Percentiles rank a stretch among this genome's conserved stretches.
phyloP scores from a whole-genome alignment of 2,329 filamentous ascomycete species.

The Calonectria honghensis region DNA sequence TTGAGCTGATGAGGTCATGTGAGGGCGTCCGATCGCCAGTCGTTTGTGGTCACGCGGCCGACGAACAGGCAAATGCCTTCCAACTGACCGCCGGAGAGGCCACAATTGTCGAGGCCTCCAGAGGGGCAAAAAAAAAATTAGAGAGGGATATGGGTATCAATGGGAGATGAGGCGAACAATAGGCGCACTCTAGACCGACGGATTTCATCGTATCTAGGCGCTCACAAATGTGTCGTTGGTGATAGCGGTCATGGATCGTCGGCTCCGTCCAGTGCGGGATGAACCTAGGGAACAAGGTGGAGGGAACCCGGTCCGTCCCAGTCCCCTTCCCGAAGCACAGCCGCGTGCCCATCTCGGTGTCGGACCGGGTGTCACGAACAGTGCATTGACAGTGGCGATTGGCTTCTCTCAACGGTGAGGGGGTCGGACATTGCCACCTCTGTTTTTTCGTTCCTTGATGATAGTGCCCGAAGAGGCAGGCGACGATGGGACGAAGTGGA shows the following conservation, averaged over 20 bases:
- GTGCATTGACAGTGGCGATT: constrained; percentile 48
- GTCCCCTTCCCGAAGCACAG: constrained; percentile 47
- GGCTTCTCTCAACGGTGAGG: constrained; percentile 43
- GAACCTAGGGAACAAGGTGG: constrained; percentile 36
- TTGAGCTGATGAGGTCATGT: constrained; percentile 50
- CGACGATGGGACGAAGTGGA: constrained; percentile 48
- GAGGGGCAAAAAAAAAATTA: constrained; percentile 46
- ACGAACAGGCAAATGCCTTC: constrained; percentile 40
- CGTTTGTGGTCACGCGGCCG: constrained; percentile 49
- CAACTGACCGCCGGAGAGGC: constrained; percentile 52
- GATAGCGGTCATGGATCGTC: constrained; percentile 38
- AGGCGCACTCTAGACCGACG: constrained; percentile 46
- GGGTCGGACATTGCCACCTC: constrained; percentile 38
- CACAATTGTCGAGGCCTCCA: constrained; percentile 44
- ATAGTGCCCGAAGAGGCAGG: constrained; percentile 50
- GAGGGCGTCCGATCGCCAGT: constrained; percentile 44
- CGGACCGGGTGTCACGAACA: constrained; percentile 35
- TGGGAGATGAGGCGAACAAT: constrained; percentile 46
- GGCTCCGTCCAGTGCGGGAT: constrained; percentile 26
- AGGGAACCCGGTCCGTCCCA: constrained; percentile 56
- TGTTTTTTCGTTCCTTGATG: constrained; percentile 28
- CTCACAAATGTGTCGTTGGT: constrained; percentile 38
- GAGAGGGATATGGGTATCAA: constrained; percentile 31
- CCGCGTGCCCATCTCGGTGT: constrained; percentile 35
- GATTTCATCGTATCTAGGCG: constrained; percentile 47